These are phyloP conservation scores for Polychytrium aggregatum DNA, from an alignment of 192 early-diverging fungal species.

Conservation along the genomic window DNA sequence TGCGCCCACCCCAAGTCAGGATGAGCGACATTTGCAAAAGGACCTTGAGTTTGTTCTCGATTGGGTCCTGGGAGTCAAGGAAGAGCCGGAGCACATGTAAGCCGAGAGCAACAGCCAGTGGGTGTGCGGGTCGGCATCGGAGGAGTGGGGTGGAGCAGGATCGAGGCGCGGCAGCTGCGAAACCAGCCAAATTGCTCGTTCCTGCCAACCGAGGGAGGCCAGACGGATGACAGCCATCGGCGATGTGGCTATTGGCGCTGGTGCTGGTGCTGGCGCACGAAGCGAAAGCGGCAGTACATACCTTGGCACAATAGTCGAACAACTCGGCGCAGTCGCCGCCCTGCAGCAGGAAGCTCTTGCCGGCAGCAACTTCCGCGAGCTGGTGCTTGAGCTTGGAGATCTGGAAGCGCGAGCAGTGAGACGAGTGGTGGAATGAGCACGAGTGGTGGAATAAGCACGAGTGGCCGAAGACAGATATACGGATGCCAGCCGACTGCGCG, in stretches of 20 bases:
- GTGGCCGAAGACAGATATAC: not conserved
- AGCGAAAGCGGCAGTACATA: slow-evolving; percentile 21
- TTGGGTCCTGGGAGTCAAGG: slow-evolving; percentile 46
- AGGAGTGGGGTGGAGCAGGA: not conserved
- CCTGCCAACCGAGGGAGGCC: not conserved
- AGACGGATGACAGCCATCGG: not conserved
- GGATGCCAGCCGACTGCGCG: not conserved
- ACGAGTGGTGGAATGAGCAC: too few species aligned
- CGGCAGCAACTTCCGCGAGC: slow-evolving; percentile 78
- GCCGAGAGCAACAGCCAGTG: not conserved
- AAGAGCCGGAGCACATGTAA: not conserved
- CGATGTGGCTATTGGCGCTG: not conserved
- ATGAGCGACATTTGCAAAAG: slow-evolving; percentile 96
- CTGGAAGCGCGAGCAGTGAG: too few species aligned
- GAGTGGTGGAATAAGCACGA: not conserved
- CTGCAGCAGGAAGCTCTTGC: slow-evolving; percentile 89
- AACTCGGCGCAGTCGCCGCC: slow-evolving; percentile 98
- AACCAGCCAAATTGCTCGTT: not conserved
- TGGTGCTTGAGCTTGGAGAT: slow-evolving; percentile 72
- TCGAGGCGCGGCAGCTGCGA: not conserved
- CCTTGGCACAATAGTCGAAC: slow-evolving; percentile 94
- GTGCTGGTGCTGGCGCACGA: not conserved
- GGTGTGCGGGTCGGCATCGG: too few species aligned
- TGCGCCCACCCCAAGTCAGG: slow-evolving; percentile 84
- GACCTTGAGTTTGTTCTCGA: slow-evolving; percentile 93